phyloP scores from a whole-genome alignment of 768 basidiomycete genomes.

The Wakefieldia striispora region DNA sequence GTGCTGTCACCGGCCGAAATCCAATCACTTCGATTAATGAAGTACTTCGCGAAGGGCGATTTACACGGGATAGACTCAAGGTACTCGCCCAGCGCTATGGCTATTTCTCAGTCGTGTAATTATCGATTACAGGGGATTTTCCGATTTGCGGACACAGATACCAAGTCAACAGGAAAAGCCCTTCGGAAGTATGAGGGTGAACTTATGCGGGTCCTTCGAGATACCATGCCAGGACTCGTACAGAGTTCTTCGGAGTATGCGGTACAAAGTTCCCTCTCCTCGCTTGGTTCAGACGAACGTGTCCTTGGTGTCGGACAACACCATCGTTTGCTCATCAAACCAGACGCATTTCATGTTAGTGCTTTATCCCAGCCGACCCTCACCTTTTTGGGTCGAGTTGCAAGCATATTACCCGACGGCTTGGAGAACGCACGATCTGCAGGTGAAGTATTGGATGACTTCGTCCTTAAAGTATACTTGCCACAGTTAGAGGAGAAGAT shows the following conservation, averaged over 20 bases:
- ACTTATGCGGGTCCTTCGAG: conserved; percentile 76
- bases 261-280: conserved; percentile 57
- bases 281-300: conserved; percentile 70
- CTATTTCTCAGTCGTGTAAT: not conserved
- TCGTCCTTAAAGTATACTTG: conserved; percentile 88
- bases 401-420: conserved; percentile 71
- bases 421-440: conserved; percentile 63
- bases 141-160: conserved; percentile 88
- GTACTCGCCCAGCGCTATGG: conserved; percentile 35
- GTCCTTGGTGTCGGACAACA: conserved; percentile 70
- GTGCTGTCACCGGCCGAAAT: conserved; percentile 74
- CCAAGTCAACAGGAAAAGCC: conserved; percentile 61
- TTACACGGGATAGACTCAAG: conserved; percentile 76
- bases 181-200: conserved; percentile 82
- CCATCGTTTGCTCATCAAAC: conserved; percentile 81
- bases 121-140: conserved; percentile 64
- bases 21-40: conserved; percentile 94
- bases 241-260: conserved; percentile 62
- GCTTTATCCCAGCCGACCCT: conserved; percentile 94
- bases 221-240: conserved; percentile 93
- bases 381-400: conserved; percentile 73
- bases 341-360: conserved; percentile 93
- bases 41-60: conserved; percentile 80
- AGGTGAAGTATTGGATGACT: conserved; percentile 81
- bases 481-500: conserved; percentile 96